Evolutionary conservation across 306 rosid species (phyloP).

Genomic region (Rosa multiflora): DNA sequence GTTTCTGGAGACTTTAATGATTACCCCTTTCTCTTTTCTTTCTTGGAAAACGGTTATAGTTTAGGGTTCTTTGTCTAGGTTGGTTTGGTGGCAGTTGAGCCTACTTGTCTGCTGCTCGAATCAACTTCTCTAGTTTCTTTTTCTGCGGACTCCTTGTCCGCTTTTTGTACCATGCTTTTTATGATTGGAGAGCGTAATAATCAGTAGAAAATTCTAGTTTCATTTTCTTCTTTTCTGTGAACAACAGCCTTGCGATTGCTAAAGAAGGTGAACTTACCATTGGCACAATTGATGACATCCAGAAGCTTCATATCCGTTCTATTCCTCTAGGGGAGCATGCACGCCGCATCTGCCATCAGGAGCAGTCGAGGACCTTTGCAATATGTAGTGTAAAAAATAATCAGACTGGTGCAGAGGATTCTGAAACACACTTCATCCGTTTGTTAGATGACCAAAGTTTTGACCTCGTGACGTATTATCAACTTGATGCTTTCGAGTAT

Average conservation of each 20-base stretch:
- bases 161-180: background rate
- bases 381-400: slow-evolving; percentile 77
- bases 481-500: slow-evolving; percentile 79
- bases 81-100: background rate
- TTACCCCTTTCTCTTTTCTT: background rate
- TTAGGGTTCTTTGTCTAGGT: background rate
- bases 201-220: background rate
- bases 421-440: slow-evolving; percentile 84
- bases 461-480: slow-evolving; percentile 79
- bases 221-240: background rate
- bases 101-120: background rate
- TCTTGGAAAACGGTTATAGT: background rate
- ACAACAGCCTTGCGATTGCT: slow-evolving; percentile 90
- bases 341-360: slow-evolving; percentile 94
- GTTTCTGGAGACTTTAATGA: background rate
- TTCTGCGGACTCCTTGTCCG: background rate
- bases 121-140: background rate
- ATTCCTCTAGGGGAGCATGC: slow-evolving; percentile 96
- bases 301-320: slow-evolving; percentile 96
- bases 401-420: slow-evolving; percentile 74
- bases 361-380: slow-evolving; percentile 93
- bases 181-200: background rate
- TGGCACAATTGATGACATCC: slow-evolving; percentile 98
- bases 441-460: slow-evolving; percentile 95
- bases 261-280: slow-evolving; percentile 98